Percentiles rank a stretch among this genome's conserved stretches.
These are phyloP conservation scores for Colletotrichum liaoningense DNA, from an alignment of 2,329 filamentous ascomycete genomes.

Conservation along the genomic window DNA sequence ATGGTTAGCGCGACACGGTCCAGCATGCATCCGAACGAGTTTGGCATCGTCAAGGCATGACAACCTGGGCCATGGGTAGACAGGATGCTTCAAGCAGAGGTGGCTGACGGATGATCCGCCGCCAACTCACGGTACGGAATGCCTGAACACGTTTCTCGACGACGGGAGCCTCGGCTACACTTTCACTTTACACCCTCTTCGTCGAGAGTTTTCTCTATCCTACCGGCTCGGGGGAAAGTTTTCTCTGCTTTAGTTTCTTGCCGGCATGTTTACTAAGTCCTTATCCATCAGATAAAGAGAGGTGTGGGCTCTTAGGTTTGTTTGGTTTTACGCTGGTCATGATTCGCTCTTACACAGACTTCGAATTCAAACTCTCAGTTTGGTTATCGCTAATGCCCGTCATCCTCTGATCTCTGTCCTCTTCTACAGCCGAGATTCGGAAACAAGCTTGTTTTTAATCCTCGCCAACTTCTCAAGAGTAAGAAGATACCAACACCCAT, in stretches of 20 bases:
- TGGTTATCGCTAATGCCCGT: neutral
- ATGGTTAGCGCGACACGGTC: slow-evolving; percentile 4
- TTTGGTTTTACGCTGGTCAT: neutral
- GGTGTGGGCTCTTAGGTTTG: neutral
- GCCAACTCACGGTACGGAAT: neutral
- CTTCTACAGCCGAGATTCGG: neutral
- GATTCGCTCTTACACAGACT: neutral
- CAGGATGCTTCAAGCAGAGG: neutral
- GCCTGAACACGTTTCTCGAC: neutral
- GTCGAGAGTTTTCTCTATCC: neutral
- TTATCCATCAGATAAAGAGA: neutral
- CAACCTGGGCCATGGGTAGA: neutral
- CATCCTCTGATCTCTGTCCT: neutral
- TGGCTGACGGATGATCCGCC: neutral
- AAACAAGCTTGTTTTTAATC: neutral
- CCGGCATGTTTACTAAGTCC: neutral
- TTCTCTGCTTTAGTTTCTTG: neutral
- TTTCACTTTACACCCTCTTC: neutral
- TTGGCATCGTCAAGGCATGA: neutral
- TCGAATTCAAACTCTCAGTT: neutral
- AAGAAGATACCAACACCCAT: too few relatives aligned
- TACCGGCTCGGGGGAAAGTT: neutral
- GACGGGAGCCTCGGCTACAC: neutral
- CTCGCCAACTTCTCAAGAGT: neutral
- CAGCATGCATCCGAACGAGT: neutral